phyloP scores from a whole-genome alignment of 106 monocot genomes.

The Iris macrosiphon region DNA sequence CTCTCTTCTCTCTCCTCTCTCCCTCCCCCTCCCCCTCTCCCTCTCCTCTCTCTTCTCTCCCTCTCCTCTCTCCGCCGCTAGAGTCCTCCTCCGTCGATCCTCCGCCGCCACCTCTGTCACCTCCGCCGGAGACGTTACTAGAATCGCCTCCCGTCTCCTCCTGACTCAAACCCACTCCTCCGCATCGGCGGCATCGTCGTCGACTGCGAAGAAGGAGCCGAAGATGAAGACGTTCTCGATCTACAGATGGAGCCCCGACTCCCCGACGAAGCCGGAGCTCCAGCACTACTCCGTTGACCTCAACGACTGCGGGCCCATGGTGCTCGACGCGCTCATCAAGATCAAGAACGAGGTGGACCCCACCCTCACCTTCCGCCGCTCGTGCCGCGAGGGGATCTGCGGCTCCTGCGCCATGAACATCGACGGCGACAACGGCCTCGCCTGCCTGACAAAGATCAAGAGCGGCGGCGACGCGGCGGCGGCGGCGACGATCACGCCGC shows the following conservation, averaged over 20 bases:
- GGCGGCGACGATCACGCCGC: constrained; percentile 70
- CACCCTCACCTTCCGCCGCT: constrained; percentile 63
- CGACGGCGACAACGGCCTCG: constrained; percentile 86
- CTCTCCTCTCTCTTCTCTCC: no score
- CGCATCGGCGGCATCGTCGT: constrained; percentile 4
- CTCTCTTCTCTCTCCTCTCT: no score
- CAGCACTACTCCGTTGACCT: constrained; percentile 74
- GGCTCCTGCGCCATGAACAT: constrained; percentile 96
- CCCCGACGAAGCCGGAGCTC: constrained; percentile 50
- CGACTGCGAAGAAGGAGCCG: no score
- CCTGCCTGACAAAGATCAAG: constrained; percentile 76
- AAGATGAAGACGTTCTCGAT: constrained; percentile 71
- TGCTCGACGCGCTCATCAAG: constrained; percentile 92
- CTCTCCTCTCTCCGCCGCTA: no score
- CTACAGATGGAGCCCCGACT: constrained; percentile 88
- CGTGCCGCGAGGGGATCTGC: constrained; percentile 78
- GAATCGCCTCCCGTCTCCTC: constrained; percentile 14
- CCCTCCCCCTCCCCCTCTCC: no score
- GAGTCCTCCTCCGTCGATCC: not conserved
- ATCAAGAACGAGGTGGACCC: constrained; percentile 94
- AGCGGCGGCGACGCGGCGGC: constrained; percentile 6
- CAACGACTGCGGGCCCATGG: constrained; percentile 83
- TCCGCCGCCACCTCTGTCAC: no score
- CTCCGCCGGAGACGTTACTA: no score
- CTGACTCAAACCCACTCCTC: constrained; percentile 39